Evolutionary conservation across 208 protist genomes (phyloP), one percentile per base, ranked within the genome.

Genomic region (Leishmania martiniquensis): DNA sequence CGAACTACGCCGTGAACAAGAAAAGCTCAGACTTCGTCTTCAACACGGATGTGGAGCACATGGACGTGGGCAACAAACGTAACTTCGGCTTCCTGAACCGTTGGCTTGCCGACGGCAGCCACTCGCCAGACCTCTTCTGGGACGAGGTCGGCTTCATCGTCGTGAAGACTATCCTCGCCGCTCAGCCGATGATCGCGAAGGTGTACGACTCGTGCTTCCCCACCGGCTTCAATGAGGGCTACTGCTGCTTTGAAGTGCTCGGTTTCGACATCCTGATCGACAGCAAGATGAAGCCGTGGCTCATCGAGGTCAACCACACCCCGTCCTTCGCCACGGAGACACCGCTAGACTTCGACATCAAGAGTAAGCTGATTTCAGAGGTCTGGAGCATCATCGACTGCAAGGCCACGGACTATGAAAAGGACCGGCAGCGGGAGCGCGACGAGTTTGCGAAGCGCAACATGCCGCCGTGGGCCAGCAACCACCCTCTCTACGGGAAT

Each of bases 1-100:
- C 98, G 52, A 99, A 99, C 92, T 99, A 99, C 87, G 94, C 98
- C 42, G 90, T 99, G 37, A 99, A 99, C 86, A 99, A 99, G 83
- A 86, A 93, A 57, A 97, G 79, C 80, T 82, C 91, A 42, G 83
- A 98, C 29, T 99, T 98, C 86, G 91, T 98, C 37, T 95, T 93
- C 76, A 98, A 98, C 87, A 89, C 85, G 15, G 90, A 98, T 54
- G 76, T 86, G 5, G 83, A 85, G 13, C 88, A 92, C 72, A 87
- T 90, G 66, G 85, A 90, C 70, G 75, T 96, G 44, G 96, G 95
- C 59, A 97, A 95, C 82, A 99, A 99, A 85, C 92, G 98, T 69
- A 91, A 97, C 75, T 97, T 99, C 76, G 66, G 75, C 37, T 98
- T 97, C 60, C 83, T 99, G 59, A 97, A 97, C 68, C 85, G 88